Evolutionary conservation across 257 asterid species (phyloP).

Genomic region (Scutellaria barbata): DNA sequence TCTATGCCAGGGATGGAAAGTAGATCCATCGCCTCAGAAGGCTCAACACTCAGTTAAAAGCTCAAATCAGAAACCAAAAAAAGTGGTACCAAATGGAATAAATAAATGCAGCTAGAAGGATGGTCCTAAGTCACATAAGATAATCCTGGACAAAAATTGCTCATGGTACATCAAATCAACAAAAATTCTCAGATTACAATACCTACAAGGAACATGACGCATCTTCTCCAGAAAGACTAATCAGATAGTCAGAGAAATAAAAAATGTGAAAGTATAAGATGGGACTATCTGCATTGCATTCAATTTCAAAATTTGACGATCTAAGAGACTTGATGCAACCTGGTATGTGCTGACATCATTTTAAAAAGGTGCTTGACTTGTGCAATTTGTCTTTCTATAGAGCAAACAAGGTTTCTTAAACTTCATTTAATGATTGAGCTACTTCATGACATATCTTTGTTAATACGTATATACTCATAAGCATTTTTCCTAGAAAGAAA

Average conservation of each 20-base stretch:
- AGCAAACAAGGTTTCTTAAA: not conserved
- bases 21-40: not conserved
- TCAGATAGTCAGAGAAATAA: conserved; percentile 4
- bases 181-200: not conserved
- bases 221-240: not conserved
- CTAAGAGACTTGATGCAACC: conserved; percentile 3
- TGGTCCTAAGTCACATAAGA: not conserved
- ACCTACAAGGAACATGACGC: conserved; percentile 25
- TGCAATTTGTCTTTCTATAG: not conserved
- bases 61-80: conserved; percentile 20
- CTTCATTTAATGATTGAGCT: not conserved
- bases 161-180: conserved; percentile 3
- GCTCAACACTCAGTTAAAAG: conserved; percentile 1
- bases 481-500: not conserved
- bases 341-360: not conserved
- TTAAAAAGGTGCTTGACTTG: conserved; percentile 1
- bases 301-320: not conserved
- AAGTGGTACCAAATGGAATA: conserved; percentile 3
- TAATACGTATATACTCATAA: not conserved
- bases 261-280: not conserved
- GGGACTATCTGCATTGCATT: not conserved
- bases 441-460: not conserved
- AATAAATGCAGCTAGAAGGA: conserved; percentile 2
- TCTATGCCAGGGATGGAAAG: not conserved
- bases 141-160: conserved; percentile 5